Base-by-base conservation (phyloP, 441 rosid species). In the Erysimum cheiri region DNA sequence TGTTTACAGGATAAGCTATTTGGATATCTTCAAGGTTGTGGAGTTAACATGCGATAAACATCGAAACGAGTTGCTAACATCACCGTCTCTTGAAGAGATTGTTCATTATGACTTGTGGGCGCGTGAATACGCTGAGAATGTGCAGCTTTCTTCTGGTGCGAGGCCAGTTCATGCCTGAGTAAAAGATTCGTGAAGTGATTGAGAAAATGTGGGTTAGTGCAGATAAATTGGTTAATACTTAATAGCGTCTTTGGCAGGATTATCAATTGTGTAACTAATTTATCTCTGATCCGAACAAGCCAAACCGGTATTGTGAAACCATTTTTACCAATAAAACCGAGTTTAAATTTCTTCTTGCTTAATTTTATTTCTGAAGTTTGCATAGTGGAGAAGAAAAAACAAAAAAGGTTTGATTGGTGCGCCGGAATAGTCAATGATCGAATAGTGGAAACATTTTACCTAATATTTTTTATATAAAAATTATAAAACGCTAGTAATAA, bases 61-160 rank as follows among this genome's bases (percentile, higher is more conserved):
- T 80, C 79, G 76, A 63, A 81, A 31, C 44, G 96, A 94, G 79
- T 44, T 91, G 75, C 94, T 88, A 70, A 31, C 77, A 41, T 54
- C 84, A 4, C 98, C 96, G 1, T 85, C 92, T 52, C 86, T 94
- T 0, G 97, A 94, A 78, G 97, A 94, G 71, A 94, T 94, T 33
- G 44, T 90, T 68, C 96, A 94, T 50, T 91, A 84, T 19, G 97
- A 94, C 80, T 79, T 74, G 81, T 94, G 98, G 98, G 98, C 98
- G 4, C 81, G 97, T 61, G 89, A 79, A 1, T 88, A 84, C 55
- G 92, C 96, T 2, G 85, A 83, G 5, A 69, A 39, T 70, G 60
- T 94, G 77, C 84, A 81, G 58, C 75, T n/a, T 14, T 55, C 84
- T 22, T 75, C 88, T 0, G 78, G 79, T 60, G 80, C 57, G 33